Evolutionary conservation across 228 moss, liverwort and hornwort species (phyloP).

Genomic region (Sphagnum fallax): DNA sequence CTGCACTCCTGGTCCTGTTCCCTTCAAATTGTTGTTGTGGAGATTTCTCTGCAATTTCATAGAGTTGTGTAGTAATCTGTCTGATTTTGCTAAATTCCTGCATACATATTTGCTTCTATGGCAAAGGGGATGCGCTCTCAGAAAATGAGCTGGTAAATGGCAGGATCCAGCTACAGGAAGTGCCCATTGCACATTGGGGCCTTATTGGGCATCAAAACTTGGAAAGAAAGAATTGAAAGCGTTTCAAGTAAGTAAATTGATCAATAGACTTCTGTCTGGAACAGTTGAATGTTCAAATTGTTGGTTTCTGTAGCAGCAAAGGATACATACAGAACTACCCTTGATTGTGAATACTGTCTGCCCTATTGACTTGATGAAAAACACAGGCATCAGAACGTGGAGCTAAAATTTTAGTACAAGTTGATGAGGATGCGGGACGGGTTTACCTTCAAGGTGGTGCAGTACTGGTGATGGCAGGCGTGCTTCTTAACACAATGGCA

Average conservation of each 20-base stretch:
- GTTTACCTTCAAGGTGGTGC: constrained; percentile 77
- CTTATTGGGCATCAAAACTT: constrained; percentile 79
- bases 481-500: constrained; percentile 65
- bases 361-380: too few relatives aligned
- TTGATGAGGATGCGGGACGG: constrained; percentile 54
- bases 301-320: too few relatives aligned
- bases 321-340: too few relatives aligned
- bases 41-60: too few relatives aligned
- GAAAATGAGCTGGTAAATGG: too few relatives aligned
- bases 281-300: too few relatives aligned
- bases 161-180: constrained; percentile 88
- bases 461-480: constrained; percentile 90
- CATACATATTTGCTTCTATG: neutral
- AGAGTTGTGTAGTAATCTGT: neutral
- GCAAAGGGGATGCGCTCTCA: too few relatives aligned
- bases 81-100: neutral
- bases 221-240: constrained; percentile 60
- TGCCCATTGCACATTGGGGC: constrained; percentile 77
- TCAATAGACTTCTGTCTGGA: too few relatives aligned
- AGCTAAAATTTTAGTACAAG: constrained; percentile 53
- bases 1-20: too few relatives aligned
- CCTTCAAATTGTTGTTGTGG: too few relatives aligned
- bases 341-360: too few relatives aligned
- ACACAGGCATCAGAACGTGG: constrained; percentile 77
- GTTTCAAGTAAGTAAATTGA: constrained; percentile 46